Evolutionary conservation across 805 yeast species (phyloP).

Genomic region (Danielia oregonensis): DNA sequence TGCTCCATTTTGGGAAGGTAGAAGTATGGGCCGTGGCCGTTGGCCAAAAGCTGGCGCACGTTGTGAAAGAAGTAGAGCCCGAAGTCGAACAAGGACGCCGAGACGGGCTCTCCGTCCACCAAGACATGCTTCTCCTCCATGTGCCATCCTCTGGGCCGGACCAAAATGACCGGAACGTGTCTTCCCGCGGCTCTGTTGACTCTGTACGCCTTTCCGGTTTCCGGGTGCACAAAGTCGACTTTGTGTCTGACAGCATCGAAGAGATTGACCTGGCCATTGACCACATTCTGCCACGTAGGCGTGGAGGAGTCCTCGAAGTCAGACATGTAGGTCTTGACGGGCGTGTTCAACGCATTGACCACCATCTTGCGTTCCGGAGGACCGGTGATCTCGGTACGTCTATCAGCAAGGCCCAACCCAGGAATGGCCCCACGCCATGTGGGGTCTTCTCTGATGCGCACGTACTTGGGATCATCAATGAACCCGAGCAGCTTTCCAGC

Average conservation of each 20-base stretch:
- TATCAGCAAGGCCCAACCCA: conserved; percentile 16
- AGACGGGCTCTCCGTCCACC: conserved; percentile 72
- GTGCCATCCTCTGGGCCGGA: conserved; percentile 90
- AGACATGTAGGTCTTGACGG: conserved; percentile 20
- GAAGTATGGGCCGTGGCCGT: conserved; percentile 78
- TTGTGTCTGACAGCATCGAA: conserved; percentile 19
- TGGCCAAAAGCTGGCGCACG: conserved; percentile 55
- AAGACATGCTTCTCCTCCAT: conserved; percentile 68
- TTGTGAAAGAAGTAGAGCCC: conserved; percentile 76
- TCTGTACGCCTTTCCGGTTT: conserved; percentile 38
- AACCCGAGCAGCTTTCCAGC: conserved; percentile 13
- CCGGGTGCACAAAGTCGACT: conserved; percentile 11
- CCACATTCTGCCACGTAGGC: conserved; percentile 18
- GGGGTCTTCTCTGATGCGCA: conserved; percentile 11
- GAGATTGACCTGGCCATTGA: conserved; percentile 20
- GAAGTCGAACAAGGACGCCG: conserved; percentile 76
- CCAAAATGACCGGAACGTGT: conserved; percentile 73
- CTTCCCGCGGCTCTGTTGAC: conserved; percentile 45
- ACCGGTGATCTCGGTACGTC: conserved; percentile 21
- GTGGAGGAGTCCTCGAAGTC: conserved; percentile 20
- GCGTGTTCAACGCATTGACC: conserved; percentile 20
- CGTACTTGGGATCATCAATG: conserved; percentile 9
- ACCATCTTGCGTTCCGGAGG: conserved; percentile 23
- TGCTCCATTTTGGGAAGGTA: conserved; percentile 86
- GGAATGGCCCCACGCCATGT: conserved; percentile 19